Base-by-base conservation (phyloP, 202 grass and related monocot species). In the Carex sylvatica region DNA sequence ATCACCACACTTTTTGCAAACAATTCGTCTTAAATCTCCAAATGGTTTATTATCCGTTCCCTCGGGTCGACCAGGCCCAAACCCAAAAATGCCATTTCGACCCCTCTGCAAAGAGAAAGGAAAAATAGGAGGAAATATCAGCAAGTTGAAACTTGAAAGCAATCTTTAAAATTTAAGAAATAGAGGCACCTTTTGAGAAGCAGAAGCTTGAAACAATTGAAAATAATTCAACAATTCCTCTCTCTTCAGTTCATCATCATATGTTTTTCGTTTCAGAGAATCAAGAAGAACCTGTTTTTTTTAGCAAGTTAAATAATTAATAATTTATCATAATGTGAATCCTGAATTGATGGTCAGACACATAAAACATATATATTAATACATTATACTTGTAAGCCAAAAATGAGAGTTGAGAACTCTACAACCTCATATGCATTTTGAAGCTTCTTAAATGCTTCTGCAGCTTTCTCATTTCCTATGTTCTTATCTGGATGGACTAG, bases 401-500 rank as follows among this genome's bases (percentile, higher is more conserved):
- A 59, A 77, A 77, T 72, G 26, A 63, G 66, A 42, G 81, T 70
- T 19, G 40, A 83, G 20, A 83, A 82, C 76, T 51, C 16, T 82
- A 23, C 83, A 84, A 99, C 96, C 96, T 99, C 96, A 52, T 99
- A 99, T 87, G 92, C 92, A 83, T 95, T 99, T 95, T 99, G 96
- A 88, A 99, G 93, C 85, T 93, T 99, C 88, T 99, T 99, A 90
- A 99, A 99, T 87, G 96, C 92, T 85, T 99, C 96, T 33, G 93
- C 92, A 87, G 96, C 92, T 92, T 95, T 93, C 86, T 99, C 93
- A 84, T 95, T 99, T 59, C 92, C 91, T 89, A 99, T 95, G 75
- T 99, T 99, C 86, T 99, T 99, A 84, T 99, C 96, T 82, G 96
- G 96, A 82, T 99, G 96, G 65, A 99, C 96, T 84, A 99, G 86